Percentiles rank a stretch among this genome's conserved stretches.
phyloP scores from a whole-genome alignment of 2,329 filamentous ascomycete species.

The Polytolypa hystricis region DNA sequence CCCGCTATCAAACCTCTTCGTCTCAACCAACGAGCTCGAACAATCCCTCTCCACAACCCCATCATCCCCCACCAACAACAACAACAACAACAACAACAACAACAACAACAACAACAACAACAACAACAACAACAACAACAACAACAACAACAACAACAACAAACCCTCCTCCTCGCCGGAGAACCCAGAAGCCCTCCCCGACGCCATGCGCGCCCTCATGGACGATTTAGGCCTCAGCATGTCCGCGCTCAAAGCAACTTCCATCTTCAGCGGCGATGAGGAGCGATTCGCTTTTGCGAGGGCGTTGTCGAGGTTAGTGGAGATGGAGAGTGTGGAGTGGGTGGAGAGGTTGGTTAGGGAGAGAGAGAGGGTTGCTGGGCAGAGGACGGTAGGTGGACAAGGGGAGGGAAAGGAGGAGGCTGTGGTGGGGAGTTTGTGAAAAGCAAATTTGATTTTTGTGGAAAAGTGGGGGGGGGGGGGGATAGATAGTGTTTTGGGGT shows the following conservation, averaged over 20 bases:
- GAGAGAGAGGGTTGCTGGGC: constrained; percentile 24
- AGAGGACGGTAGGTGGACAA: constrained; percentile 35
- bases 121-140: background rate
- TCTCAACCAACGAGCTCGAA: constrained; percentile 53
- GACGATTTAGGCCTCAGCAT: constrained; percentile 81
- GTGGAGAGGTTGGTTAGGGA: constrained; percentile 56
- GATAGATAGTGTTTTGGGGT: constrained; percentile 1
- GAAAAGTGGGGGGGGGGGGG: background rate
- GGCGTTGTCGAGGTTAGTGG: constrained; percentile 68
- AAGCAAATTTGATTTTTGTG: constrained; percentile 15
- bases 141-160: background rate
- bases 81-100: background rate
- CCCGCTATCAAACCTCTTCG: constrained; percentile 74
- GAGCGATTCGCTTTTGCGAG: constrained; percentile 93
- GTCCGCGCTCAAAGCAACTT: constrained; percentile 70
- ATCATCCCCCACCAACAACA: background rate
- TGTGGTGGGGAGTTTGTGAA: constrained; percentile 41
- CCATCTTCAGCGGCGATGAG: constrained; percentile 86
- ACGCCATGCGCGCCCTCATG: constrained; percentile 69
- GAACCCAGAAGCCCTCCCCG: constrained; percentile 46
- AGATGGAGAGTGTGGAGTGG: constrained; percentile 95
- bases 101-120: background rate
- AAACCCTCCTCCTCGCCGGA: too few species aligned
- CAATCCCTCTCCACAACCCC: constrained; percentile 7
- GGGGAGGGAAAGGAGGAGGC: constrained; percentile 38